Percentiles rank a stretch among this genome's conserved stretches.
phyloP scores from a whole-genome alignment of 441 rosid genomes.

The Gossypium trilobum region DNA sequence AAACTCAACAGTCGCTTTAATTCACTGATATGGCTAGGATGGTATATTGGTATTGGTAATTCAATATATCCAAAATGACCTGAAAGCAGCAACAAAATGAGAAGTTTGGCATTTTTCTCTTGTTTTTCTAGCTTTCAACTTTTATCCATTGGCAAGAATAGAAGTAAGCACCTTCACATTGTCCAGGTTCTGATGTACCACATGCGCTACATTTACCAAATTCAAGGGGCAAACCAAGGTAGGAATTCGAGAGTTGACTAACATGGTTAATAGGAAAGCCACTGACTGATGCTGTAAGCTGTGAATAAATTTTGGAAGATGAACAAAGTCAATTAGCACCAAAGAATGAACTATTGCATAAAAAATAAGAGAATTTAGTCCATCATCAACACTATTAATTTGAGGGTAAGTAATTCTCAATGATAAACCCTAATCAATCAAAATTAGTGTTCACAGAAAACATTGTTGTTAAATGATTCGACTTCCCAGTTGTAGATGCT shows the following conservation, averaged over 20 bases:
- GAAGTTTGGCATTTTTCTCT: neutral
- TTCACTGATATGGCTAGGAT: slow-evolving; percentile 76
- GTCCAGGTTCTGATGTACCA: slow-evolving; percentile 70
- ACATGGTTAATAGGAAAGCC: slow-evolving; percentile 62
- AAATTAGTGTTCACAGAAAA: neutral
- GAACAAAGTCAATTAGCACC: slow-evolving; percentile 12
- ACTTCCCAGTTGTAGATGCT: neutral
- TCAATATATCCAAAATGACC: slow-evolving; percentile 93
- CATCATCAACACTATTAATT: slow-evolving; percentile 7
- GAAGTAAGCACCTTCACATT: slow-evolving; percentile 68
- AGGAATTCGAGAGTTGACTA: slow-evolving; percentile 71
- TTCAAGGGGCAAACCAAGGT: slow-evolving; percentile 86
- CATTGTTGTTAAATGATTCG: neutral
- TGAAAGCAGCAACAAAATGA: slow-evolving; percentile 30
- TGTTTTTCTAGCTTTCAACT: neutral
- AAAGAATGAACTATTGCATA: neutral
- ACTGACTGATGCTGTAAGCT: slow-evolving; percentile 69
- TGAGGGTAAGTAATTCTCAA: neutral
- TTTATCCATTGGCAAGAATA: neutral
- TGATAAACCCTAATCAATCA: neutral
- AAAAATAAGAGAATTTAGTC: slow-evolving; percentile 7
- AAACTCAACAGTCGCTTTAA: slow-evolving; percentile 65
- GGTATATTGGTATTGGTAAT: slow-evolving; percentile 76
- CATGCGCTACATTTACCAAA: slow-evolving; percentile 91
- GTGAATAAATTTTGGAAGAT: slow-evolving; percentile 11